These are phyloP conservation scores for Chara braunii DNA, from an alignment of 139 green algal species.

Conservation along the genomic window DNA sequence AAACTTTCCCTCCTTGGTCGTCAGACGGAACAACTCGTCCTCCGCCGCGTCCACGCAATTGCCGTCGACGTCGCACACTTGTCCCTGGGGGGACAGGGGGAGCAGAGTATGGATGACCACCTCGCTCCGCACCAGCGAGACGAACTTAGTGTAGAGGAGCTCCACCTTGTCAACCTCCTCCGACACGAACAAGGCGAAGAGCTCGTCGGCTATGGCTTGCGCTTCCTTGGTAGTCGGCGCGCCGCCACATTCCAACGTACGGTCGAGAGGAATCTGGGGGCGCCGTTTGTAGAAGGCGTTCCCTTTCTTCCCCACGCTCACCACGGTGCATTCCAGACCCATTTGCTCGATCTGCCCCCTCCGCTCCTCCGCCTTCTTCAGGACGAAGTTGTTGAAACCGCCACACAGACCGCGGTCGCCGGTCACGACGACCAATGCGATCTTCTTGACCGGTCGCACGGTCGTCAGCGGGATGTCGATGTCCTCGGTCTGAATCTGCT, in stretches of 20 bases:
- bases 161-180: slow-evolving; percentile 93
- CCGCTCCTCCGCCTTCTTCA: slow-evolving; percentile 84
- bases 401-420: slow-evolving; percentile 97
- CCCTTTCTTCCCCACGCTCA: slow-evolving; percentile 90
- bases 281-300: slow-evolving; percentile 78
- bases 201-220: slow-evolving; percentile 90
- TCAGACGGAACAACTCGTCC: slow-evolving; percentile 97
- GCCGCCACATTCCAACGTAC: slow-evolving; percentile 69
- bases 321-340: slow-evolving; percentile 73
- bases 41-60: slow-evolving; percentile 92
- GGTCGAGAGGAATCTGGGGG: slow-evolving; percentile 39
- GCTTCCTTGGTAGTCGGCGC: slow-evolving; percentile 90
- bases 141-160: slow-evolving; percentile 97
- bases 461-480: slow-evolving; percentile 89
- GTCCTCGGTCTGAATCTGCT: slow-evolving; percentile 87
- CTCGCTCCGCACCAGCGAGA: slow-evolving; percentile 84
- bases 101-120: slow-evolving; percentile 92
- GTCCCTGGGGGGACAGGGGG: slow-evolving; percentile 77
- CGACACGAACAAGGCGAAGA: slow-evolving; percentile 93
- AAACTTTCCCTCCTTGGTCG: slow-evolving; percentile 72
- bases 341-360: slow-evolving; percentile 70
- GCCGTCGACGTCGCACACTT: slow-evolving; percentile 90
- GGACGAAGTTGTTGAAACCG: slow-evolving; percentile 96
- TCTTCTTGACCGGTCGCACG: slow-evolving; percentile 87
- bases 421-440: slow-evolving; percentile 80